Base-by-base conservation (phyloP, 306 rosid species). In the Dalbergia cultrata region DNA sequence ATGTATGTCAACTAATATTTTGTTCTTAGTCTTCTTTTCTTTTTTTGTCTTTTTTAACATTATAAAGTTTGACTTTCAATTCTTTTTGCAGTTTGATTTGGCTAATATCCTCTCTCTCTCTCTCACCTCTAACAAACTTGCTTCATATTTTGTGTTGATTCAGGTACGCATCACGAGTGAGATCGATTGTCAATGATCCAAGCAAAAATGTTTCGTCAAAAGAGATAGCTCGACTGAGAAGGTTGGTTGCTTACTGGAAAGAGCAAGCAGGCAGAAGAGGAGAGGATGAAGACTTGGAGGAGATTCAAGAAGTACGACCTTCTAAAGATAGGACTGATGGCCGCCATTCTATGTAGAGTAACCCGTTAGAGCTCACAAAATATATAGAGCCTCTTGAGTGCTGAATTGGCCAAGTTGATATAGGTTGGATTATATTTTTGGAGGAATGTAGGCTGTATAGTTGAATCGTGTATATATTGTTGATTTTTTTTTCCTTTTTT, bases 171-270 rank as follows among this genome's bases (percentile, higher is more conserved):
- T 92, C 99, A 0, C 81, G 99, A 56, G 98, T 96, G 75, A 88
- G 98, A 59, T 89, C 98, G 5, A 93, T 96, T 49, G 97, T 93
- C 75, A 96, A 96, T 52, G 99, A 96, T 82, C 98, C 99, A 4
- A 93, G 91, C 87, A 92, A 93, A 75, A 88, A 93, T 72, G 87
- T 93, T 21, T 87, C 93, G 16, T 95, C 97, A 1, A 96, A 96
- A 87, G 98, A 96, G 84, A 85, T 93, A 37, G 93, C 90, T 31
- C 87, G 97, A 16, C 74, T 96, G 88, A 96, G 90, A 74, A 96
- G 90, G 74, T 18, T 90, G 74, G 92, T 93, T 35, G 87, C 90
- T 7, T 84, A 92, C 80, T 93, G 99, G 99, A 92, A 96, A 80
- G 98, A 96, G 47, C 98, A 96, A 85, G 99, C 99, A 14, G 98